Percentiles rank a stretch among this genome's conserved stretches.
phyloP scores from a whole-genome alignment of 75 land plant genomes.

The Azolla pinnata region DNA sequence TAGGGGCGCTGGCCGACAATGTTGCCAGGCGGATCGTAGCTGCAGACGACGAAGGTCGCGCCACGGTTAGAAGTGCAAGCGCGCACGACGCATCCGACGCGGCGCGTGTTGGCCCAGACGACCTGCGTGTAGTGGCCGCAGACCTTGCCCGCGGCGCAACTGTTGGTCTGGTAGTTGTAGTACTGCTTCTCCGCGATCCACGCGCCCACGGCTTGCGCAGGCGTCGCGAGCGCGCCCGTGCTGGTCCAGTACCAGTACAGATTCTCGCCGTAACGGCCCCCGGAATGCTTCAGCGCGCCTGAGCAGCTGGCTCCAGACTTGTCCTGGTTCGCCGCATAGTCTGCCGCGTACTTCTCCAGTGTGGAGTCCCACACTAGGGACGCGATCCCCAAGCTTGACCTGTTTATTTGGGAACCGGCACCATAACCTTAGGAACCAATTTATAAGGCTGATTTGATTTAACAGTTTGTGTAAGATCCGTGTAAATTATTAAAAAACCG shows the following conservation, averaged over 20 bases:
- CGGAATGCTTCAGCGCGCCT: constrained; percentile 29
- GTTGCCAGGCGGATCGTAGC: constrained; percentile 41
- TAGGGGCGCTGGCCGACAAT: constrained; percentile 24
- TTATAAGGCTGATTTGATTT: constrained; percentile 13
- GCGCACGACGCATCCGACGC: constrained; percentile 34
- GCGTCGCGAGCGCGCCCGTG: constrained; percentile 1
- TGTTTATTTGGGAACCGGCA: not conserved
- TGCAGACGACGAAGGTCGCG: constrained; percentile 30
- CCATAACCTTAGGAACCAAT: too few relatives aligned
- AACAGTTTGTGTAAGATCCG: too few relatives aligned
- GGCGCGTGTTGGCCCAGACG: constrained; percentile 25
- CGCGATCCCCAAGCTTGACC: constrained; percentile 14
- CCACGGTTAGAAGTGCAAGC: constrained; percentile 14
- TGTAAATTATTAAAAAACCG: too few relatives aligned
- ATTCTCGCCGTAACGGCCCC: constrained; percentile 45
- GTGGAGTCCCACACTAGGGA: constrained; percentile 21
- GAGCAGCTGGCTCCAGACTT: not conserved
- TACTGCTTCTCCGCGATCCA: constrained; percentile 33
- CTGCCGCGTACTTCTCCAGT: constrained; percentile 20
- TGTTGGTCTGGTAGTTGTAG: constrained; percentile 34
- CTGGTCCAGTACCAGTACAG: constrained; percentile 23
- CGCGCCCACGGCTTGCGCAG: constrained; percentile 25
- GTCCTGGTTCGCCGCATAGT: constrained; percentile 19
- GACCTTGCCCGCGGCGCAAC: constrained; percentile 23
- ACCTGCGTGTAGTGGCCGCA: constrained; percentile 59